Evolutionary conservation across 176 grass and related monocot genomes (phyloP).

Genomic region (Hordeum marinum): DNA sequence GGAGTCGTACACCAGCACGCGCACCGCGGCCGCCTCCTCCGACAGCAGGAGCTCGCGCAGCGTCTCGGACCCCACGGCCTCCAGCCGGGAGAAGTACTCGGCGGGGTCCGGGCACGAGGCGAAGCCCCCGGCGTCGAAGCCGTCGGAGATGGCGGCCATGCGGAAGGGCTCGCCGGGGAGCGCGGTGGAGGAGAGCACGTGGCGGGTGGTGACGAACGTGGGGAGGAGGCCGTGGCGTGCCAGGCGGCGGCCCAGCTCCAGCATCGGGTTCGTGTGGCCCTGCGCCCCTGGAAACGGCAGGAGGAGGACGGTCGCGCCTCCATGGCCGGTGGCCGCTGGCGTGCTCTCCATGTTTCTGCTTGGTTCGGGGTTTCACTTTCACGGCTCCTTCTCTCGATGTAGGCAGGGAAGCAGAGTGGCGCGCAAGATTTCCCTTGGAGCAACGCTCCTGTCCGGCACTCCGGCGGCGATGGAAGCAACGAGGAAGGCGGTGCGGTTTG

Average conservation of each 20-base stretch:
- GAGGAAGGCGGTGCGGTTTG: too few species aligned
- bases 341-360: neutral
- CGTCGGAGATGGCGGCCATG: slow-evolving; percentile 14
- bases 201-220: neutral
- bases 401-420: neutral
- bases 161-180: neutral
- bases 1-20: too few species aligned
- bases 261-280: slow-evolving; percentile 21
- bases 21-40: too few species aligned
- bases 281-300: neutral
- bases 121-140: slow-evolving; percentile 19
- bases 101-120: too few species aligned
- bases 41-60: too few species aligned
- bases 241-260: slow-evolving; percentile 10
- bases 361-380: too few species aligned
- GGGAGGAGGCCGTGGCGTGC: slow-evolving; percentile 13
- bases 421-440: neutral
- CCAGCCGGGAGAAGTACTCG: too few species aligned
- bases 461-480: too few species aligned
- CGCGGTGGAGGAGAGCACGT: neutral
- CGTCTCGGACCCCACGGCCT: too few species aligned
- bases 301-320: neutral
- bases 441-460: too few species aligned
- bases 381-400: too few species aligned
- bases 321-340: too few species aligned